phyloP scores from a whole-genome alignment of 305 asterid species.

The Fraxinus baroniana region DNA sequence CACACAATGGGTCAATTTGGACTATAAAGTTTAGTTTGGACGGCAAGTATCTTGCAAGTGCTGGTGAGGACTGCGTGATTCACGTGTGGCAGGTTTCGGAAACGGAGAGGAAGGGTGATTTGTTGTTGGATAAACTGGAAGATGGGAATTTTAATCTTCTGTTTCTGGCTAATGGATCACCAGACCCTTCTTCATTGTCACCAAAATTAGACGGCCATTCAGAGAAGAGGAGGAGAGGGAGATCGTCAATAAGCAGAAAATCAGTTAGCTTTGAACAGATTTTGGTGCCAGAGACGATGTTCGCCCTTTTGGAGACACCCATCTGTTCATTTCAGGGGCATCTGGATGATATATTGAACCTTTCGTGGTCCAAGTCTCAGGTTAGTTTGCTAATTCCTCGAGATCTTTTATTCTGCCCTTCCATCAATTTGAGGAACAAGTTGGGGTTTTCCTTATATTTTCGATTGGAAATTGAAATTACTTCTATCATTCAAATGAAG shows the following conservation, averaged over 20 bases:
- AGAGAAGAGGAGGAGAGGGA: slow-evolving; percentile 85
- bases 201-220: slow-evolving; percentile 68
- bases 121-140: slow-evolving; percentile 69
- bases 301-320: slow-evolving; percentile 82
- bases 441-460: not conserved
- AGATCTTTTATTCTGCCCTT: not conserved
- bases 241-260: slow-evolving; percentile 84
- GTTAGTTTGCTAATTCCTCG: slow-evolving; percentile 38
- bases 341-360: slow-evolving; percentile 81
- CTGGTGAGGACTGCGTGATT: slow-evolving; percentile 96
- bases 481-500: not conserved
- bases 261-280: slow-evolving; percentile 80
- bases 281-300: slow-evolving; percentile 79
- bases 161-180: slow-evolving; percentile 77
- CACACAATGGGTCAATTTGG: slow-evolving; percentile 96
- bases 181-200: slow-evolving; percentile 70
- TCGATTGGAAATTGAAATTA: not conserved
- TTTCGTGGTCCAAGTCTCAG: slow-evolving; percentile 99
- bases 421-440: not conserved
- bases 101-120: slow-evolving; percentile 87
- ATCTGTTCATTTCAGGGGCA: slow-evolving; percentile 86
- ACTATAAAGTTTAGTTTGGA: slow-evolving; percentile 94
- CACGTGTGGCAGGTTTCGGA: slow-evolving; percentile 92
- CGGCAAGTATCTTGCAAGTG: slow-evolving; percentile 96
- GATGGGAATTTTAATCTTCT: slow-evolving; percentile 78